Base-by-base conservation (phyloP, 768 basidiomycete species). In the Xerocomellus intermedius region DNA sequence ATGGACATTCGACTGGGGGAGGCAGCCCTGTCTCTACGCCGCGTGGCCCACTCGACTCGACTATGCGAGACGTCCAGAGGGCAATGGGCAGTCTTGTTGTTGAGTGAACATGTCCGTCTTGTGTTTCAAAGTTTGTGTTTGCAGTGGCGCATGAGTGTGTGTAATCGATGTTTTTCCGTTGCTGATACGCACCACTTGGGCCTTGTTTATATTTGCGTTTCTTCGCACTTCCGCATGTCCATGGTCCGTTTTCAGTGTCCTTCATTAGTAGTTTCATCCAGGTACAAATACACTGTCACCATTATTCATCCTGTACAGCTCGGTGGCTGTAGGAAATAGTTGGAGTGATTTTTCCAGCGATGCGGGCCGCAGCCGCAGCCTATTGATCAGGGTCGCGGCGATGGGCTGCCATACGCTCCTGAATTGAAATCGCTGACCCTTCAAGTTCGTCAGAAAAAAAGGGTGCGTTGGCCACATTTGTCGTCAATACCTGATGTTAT, bases 31-130 rank as follows among this genome's bases (percentile, higher is more conserved):
- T 64, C 37, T 42, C 65, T 41, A 54, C 43, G 8, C 58, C 57
- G 55, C 58, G 70, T 65, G 76, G 69, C 51, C 76, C 78, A 33
- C 74, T 79, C 46, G 86, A 81, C 64, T 82, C 77, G 56, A 77
- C 76, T 39, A 81, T 89, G 72, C 77, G 80, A 54, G 85, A 87
- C 56, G 79, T 89, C 37, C 86, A 89, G 72, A 82, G 85, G 74
- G 84, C 83, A 22, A 86, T 91, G 85, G 85, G 83, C 63, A 81
- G 85, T 46, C 78, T 91, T 48, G 84, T 88, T 55, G 85, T 85
- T 50, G 89, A 91, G 78, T 91, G 72, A 82, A 60, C 54, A 43
- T 37, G 55, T 48, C 33, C 17, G 43, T 52, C 52, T 56, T 26
- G 43, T 54, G 49, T 43, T 58, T 45, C 52, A 22, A 32, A 42